Conservation (phyloP, 1,284 basidiomycete species). For the Rhodotorula sp. region DNA sequence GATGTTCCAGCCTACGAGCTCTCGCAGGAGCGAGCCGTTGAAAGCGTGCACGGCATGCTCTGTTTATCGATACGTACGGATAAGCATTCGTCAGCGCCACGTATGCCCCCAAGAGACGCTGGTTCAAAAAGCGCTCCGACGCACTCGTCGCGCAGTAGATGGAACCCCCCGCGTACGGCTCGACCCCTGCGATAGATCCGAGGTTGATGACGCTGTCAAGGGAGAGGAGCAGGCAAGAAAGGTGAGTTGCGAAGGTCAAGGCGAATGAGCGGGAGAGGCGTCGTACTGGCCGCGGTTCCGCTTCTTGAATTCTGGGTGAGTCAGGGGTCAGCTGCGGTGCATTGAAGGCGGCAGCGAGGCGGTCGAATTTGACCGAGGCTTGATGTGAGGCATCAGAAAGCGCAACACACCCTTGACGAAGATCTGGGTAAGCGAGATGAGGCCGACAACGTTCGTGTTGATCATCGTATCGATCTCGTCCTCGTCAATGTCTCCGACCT, state of each 20-base stretch:
- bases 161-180: slow-evolving; percentile 80
- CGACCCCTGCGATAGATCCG: slow-evolving; percentile 67
- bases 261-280: not conserved
- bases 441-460: slow-evolving; percentile 82
- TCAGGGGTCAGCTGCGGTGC: not conserved
- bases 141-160: slow-evolving; percentile 49
- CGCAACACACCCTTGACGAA: slow-evolving; percentile 62
- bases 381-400: not conserved
- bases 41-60: slow-evolving; percentile 81
- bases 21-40: slow-evolving; percentile 74
- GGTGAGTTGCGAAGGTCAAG: not conserved
- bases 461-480: slow-evolving; percentile 53
- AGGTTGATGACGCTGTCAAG: slow-evolving; percentile 75
- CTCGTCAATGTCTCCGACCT: slow-evolving; percentile 72
- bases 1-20: slow-evolving; percentile 79
- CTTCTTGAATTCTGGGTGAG: slow-evolving; percentile 73
- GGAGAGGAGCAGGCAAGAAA: not conserved
- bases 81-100: not conserved
- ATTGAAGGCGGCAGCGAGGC: not conserved
- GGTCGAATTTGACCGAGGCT: not conserved
- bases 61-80: slow-evolving; percentile 14
- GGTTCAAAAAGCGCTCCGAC: slow-evolving; percentile 46
- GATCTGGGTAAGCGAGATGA: slow-evolving; percentile 59
- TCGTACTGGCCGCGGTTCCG: slow-evolving; percentile 70
- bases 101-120: not conserved